Conservation (phyloP, 805 yeast species). For the Nakazawaea siamensis region DNA sequence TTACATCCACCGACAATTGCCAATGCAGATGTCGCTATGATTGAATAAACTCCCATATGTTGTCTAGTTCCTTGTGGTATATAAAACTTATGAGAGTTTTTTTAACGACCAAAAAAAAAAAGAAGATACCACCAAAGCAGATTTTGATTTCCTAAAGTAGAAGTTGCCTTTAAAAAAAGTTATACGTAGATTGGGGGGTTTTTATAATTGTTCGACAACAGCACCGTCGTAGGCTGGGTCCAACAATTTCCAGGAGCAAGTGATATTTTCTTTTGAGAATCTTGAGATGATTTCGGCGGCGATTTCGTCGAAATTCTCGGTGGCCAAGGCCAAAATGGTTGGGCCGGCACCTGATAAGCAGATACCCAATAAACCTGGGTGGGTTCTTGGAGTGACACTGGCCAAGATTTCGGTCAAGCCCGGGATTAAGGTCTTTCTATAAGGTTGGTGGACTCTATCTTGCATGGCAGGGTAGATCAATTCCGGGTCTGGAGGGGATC, state of each 20-base stretch:
- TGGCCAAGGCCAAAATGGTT: slow-evolving; percentile 88
- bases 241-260: slow-evolving; percentile 76
- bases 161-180: no score
- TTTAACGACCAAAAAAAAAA: no score
- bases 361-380: slow-evolving; percentile 84
- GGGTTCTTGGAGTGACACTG: slow-evolving; percentile 71
- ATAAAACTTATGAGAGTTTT: no score
- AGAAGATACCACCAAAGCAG: slow-evolving; percentile 9
- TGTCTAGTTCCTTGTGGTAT: no score
- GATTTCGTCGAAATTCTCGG: slow-evolving; percentile 76
- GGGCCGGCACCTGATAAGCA: slow-evolving; percentile 99
- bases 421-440: slow-evolving; percentile 85
- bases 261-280: slow-evolving; percentile 56
- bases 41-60: slow-evolving; percentile 11
- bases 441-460: slow-evolving; percentile 96
- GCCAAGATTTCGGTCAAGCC: slow-evolving; percentile 78
- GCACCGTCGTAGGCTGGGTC: slow-evolving; percentile 90
- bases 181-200: no score
- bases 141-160: neutral
- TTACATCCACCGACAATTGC: slow-evolving; percentile 28
- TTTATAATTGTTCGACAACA: slow-evolving; percentile 31
- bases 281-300: slow-evolving; percentile 67
- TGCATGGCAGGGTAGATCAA: slow-evolving; percentile 93
- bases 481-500: slow-evolving; percentile 71
- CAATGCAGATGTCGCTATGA: slow-evolving; percentile 20